Conservation (phyloP, 164 flowering plant genomes). For the Vitis labrusca region DNA sequence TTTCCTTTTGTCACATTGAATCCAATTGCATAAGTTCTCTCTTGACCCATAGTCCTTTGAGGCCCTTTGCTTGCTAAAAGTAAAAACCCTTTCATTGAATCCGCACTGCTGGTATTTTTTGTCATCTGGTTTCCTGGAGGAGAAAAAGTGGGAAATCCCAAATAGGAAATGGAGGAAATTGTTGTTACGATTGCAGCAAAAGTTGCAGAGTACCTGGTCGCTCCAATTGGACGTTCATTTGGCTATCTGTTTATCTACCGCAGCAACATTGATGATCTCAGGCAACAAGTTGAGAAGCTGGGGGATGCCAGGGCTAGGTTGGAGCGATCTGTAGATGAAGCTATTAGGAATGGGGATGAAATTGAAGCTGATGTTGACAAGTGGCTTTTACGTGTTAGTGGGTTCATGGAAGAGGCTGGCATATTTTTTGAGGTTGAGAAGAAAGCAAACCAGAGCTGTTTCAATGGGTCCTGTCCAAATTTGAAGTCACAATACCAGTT, state of each 20-base stretch:
- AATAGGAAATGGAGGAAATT: too few relatives aligned
- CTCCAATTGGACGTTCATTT: too few relatives aligned
- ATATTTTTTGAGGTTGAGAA: not conserved
- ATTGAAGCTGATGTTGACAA: slow-evolving; percentile 2
- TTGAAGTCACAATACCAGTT: not conserved
- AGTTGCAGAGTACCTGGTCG: too few relatives aligned
- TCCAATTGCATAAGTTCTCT: too few relatives aligned
- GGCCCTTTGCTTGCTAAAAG: too few relatives aligned
- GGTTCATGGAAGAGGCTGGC: not conserved
- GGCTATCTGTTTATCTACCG: not conserved
- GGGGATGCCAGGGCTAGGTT: not conserved
- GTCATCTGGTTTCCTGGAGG: too few relatives aligned
- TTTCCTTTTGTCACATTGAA: too few relatives aligned
- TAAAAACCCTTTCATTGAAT: too few relatives aligned
- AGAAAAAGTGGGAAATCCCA: too few relatives aligned
- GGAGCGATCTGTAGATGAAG: not conserved
- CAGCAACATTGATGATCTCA: not conserved
- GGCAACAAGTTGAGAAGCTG: not conserved
- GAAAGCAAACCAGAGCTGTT: not conserved
- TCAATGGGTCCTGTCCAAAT: not conserved
- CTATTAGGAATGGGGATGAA: not conserved
- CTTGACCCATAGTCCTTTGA: too few relatives aligned
- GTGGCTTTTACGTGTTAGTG: not conserved
- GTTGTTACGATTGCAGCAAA: too few relatives aligned
- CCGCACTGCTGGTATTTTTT: too few relatives aligned